Base-by-base conservation (phyloP, 169 alveolate genomes). In the Babesia bigemina region DNA sequence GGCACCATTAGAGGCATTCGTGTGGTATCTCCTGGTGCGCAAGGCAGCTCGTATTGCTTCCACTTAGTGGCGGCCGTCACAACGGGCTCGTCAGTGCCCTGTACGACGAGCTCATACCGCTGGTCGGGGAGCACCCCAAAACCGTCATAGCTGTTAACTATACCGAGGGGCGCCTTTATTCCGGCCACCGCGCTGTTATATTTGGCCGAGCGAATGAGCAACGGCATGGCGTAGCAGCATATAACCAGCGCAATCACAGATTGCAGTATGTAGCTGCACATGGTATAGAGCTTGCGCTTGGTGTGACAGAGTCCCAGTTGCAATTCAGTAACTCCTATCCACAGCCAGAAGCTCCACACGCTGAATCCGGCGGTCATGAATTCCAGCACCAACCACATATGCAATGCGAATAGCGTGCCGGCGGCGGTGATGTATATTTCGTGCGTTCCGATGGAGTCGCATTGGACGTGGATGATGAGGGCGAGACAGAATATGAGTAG, bases 21-120 rank as follows among this genome's bases (percentile, higher is more conserved):
- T 14, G 63, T 56, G n/a, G 70, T 26, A 28, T 75, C 67, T 21
- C 66, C 52, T 3, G 90, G 90, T 22, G 33, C 59, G 7, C 75
- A 26, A 13, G 82, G 73, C 49, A 73, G 47, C 36, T 61, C 70
- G 44, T 75, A 83, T 22, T 62, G 56, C 36, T 65, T 57, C 90
- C 90, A 83, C n/a, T 74, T 48, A 11, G 86, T 83, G 22, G 22
- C 52, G 9, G 61, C 60, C 26, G 78, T 75, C 19, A 83, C 77
- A 10, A 44, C 53, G 2, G 16, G n/a, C 16, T 83, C 90, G 39
- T 52, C 44, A 0, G 90, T 74, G 1, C 90, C 90, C 70, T 74
- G 79, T n/a, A 83, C 42, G 22, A 83, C 67, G 10, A 75, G 22
- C 47, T 75, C 90, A 4, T 44, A 44, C 28, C 83, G 0, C n/a